phyloP scores from a whole-genome alignment of 164 flowering plant genomes.

The Hamamelis virginiana region DNA sequence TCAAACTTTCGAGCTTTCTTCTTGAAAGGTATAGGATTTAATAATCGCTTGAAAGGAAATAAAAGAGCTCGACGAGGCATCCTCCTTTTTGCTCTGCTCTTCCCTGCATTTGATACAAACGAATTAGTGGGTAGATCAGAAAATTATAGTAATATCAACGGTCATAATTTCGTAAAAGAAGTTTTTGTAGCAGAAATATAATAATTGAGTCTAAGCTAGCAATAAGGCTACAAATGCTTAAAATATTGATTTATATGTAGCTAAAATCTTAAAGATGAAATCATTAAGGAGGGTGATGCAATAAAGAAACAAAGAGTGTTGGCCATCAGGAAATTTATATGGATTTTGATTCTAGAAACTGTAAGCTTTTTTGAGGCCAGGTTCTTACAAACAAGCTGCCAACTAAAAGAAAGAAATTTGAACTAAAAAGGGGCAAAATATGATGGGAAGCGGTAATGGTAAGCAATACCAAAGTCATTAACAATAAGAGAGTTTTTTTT shows the following conservation, averaged over 20 bases:
- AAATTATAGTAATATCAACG: too few species aligned
- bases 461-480: too few species aligned
- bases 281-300: not conserved
- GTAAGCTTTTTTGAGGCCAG: too few species aligned
- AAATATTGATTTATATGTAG: not conserved
- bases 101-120: conserved; percentile 39
- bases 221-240: not conserved
- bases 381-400: too few species aligned
- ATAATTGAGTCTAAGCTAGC: not conserved
- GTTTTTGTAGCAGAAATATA: not conserved
- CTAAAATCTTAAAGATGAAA: not conserved
- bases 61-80: conserved; percentile 14
- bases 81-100: conserved; percentile 28
- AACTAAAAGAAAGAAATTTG: too few species aligned
- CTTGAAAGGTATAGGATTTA: conserved; percentile 40
- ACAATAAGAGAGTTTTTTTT: too few species aligned
- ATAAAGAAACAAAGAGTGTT: too few species aligned
- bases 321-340: too few species aligned
- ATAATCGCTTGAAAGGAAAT: conserved; percentile 42
- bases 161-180: too few species aligned
- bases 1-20: conserved; percentile 31
- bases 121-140: not conserved
- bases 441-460: too few species aligned
- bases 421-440: too few species aligned
- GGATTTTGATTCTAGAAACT: too few species aligned